These are phyloP conservation scores for Cutaneotrichosporon arboriforme DNA, from an alignment of 1,284 basidiomycete species.

Conservation along the genomic window DNA sequence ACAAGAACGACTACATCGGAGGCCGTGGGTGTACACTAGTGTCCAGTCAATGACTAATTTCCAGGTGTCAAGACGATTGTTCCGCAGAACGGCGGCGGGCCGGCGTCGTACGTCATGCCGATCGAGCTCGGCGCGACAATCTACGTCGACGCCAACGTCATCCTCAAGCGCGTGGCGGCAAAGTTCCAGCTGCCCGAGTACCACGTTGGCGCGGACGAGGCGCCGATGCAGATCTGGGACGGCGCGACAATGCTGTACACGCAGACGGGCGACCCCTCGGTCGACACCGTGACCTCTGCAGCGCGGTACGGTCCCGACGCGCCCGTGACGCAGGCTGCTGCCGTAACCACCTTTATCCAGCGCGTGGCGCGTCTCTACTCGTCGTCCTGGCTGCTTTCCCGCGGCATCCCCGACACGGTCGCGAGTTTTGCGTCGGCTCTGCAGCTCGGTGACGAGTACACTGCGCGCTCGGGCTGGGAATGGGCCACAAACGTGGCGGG, in stretches of 20 bases:
- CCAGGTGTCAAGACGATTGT: conserved; percentile 68
- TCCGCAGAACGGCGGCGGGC: conserved; percentile 61
- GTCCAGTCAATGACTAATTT: conserved; percentile 3
- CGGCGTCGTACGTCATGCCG: conserved; percentile 51
- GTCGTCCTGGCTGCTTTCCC: conserved; percentile 24
- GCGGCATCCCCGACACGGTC: conserved; percentile 28
- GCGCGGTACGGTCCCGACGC: background rate
- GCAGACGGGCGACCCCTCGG: background rate
- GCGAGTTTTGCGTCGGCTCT: conserved; percentile 34
- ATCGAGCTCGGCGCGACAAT: conserved; percentile 82
- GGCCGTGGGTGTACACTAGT: conserved; percentile 61
- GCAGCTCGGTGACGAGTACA: conserved; percentile 46
- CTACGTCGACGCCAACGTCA: conserved; percentile 75
- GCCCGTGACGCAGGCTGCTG: background rate
- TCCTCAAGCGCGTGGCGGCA: conserved; percentile 66
- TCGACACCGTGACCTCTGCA: background rate
- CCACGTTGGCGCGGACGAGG: background rate
- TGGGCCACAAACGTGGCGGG: conserved; percentile 59
- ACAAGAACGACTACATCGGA: conserved; percentile 68
- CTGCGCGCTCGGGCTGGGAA: conserved; percentile 56
- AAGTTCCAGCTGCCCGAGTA: background rate
- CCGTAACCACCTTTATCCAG: background rate
- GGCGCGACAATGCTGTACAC: background rate
- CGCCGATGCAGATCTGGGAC: background rate
- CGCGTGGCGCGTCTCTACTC: conserved; percentile 27